A percentile compares a stretch with the other conserved stretches of the same genome.
Evolutionary conservation across 805 yeast species (phyloP).

Genomic region (Nakazawaea wyomingensis): DNA sequence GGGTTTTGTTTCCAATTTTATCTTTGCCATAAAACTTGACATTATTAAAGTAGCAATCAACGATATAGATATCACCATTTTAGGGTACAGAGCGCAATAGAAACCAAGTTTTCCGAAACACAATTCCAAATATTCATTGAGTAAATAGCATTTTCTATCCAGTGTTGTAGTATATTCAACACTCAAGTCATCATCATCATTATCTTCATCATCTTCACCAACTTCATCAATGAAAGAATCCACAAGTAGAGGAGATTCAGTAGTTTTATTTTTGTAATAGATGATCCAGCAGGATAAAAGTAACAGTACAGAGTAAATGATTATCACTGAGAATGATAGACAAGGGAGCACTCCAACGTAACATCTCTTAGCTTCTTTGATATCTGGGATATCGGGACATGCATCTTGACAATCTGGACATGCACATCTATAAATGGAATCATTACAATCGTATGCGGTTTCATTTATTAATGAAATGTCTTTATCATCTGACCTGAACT

Average conservation of each 20-base stretch:
- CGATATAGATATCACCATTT: constrained; percentile 39
- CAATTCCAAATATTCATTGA: constrained; percentile 44
- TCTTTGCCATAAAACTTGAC: constrained; percentile 45
- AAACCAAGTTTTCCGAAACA: constrained; percentile 47
- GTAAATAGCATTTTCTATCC: constrained; percentile 31
- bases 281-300: background rate
- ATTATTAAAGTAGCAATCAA: constrained; percentile 37
- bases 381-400: constrained; percentile 63
- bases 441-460: constrained; percentile 47
- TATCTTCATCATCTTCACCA: constrained; percentile 22
- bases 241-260: background rate
- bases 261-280: background rate
- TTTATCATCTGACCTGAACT: constrained; percentile 33
- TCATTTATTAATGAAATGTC: constrained; percentile 26
- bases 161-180: background rate
- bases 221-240: constrained; percentile 6
- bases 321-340: constrained; percentile 57
- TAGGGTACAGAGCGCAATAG: constrained; percentile 60
- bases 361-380: constrained; percentile 40
- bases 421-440: constrained; percentile 67
- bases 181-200: constrained; percentile 21
- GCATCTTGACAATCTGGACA: constrained; percentile 84
- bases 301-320: constrained; percentile 35
- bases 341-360: constrained; percentile 63
- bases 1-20: constrained; percentile 73